These are phyloP conservation scores for Solanum dulcamara DNA, from an alignment of 257 asterid genomes.

Conservation along the genomic window DNA sequence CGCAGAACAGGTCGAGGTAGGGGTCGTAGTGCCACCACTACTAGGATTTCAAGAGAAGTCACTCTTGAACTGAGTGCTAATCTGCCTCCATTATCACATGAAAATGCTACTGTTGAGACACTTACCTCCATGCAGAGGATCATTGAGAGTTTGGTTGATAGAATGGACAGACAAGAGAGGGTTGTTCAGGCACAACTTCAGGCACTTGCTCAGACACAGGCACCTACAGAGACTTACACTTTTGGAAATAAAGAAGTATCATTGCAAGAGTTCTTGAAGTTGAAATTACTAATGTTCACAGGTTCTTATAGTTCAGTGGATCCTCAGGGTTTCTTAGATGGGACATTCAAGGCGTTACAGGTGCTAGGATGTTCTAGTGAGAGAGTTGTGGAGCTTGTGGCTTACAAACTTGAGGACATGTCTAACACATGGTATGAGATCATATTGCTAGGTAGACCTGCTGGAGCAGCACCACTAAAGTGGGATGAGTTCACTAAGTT, in stretches of 20 bases:
- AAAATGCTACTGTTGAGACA: neutral
- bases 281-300: neutral
- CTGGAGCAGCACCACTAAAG: neutral
- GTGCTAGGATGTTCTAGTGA: neutral
- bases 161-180: neutral
- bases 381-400: neutral
- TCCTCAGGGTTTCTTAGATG: neutral
- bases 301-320: neutral
- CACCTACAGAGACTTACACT: neutral
- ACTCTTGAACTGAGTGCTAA: neutral
- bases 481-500: neutral
- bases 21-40: neutral
- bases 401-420: neutral
- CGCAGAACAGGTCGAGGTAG: too few species aligned
- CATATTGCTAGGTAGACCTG: neutral
- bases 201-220: neutral
- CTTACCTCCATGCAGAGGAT: neutral
- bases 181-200: neutral
- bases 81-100: neutral
- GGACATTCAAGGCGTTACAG: neutral
- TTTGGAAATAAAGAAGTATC: neutral
- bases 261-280: neutral
- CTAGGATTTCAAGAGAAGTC: neutral
- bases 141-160: neutral
- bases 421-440: too few species aligned